A percentile compares a stretch with the other conserved stretches of the same genome.
Conservation (phyloP, 441 rosid species). For the Eutrema salsugineum region DNA sequence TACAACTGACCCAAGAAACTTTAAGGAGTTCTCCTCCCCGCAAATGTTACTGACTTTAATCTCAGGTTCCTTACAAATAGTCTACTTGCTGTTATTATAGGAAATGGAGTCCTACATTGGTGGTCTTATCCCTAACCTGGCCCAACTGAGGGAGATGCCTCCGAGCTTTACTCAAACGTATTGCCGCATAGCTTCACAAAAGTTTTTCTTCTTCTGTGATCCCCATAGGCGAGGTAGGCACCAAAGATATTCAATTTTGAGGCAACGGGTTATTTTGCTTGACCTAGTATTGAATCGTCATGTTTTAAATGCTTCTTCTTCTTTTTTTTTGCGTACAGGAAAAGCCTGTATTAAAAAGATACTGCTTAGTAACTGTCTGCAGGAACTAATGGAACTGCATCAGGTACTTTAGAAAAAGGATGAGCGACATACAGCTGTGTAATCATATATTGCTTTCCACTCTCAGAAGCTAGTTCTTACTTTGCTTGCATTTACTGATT, state of each 20-base stretch:
- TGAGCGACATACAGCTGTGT: not conserved
- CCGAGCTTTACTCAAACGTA: slow-evolving; percentile 79
- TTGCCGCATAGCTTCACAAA: slow-evolving; percentile 96
- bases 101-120: slow-evolving; percentile 98
- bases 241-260: not conserved
- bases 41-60: not conserved
- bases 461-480: not conserved
- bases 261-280: not conserved
- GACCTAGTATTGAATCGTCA: not conserved
- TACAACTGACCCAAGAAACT: not conserved
- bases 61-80: not conserved
- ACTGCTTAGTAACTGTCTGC: slow-evolving; percentile 95
- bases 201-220: slow-evolving; percentile 99
- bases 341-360: slow-evolving; percentile 98
- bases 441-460: not conserved
- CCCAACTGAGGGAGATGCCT: slow-evolving; percentile 97
- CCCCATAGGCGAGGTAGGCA: slow-evolving; percentile 91
- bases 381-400: slow-evolving; percentile 98
- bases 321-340: slow-evolving; percentile 43
- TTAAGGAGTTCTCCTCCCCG: not conserved
- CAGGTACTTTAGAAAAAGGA: slow-evolving; percentile 52
- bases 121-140: slow-evolving; percentile 96
- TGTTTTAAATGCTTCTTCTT: slow-evolving; percentile 4
- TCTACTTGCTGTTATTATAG: slow-evolving; percentile 38
- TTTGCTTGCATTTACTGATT: not conserved